phyloP scores from a whole-genome alignment of 2,329 filamentous ascomycete species.

The Colletotrichum paranaense region DNA sequence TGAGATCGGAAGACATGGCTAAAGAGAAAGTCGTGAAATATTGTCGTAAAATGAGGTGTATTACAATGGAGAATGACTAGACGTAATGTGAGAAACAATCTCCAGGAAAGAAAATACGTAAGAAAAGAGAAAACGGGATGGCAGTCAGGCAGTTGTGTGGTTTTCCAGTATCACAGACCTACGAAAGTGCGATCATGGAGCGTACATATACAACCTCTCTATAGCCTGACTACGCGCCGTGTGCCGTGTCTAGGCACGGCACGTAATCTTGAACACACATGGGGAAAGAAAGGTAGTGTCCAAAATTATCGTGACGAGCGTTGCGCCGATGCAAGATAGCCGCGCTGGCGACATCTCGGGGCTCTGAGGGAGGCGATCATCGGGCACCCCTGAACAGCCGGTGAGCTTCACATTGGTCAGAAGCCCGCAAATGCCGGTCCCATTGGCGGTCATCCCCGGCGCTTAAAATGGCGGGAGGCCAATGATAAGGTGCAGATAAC shows the following conservation, averaged over 20 bases:
- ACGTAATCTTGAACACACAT: constrained; percentile 6
- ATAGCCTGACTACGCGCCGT: constrained; percentile 5
- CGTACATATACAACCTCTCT: constrained; percentile 26
- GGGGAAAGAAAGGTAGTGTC: constrained; percentile 7
- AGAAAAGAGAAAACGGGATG: neutral
- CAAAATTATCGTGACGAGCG: constrained; percentile 32
- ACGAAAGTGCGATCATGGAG: neutral
- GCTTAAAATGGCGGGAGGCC: constrained; percentile 28
- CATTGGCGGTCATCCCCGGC: constrained; percentile 24
- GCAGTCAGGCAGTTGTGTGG: neutral
- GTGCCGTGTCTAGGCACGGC: constrained; percentile 2
- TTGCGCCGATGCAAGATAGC: constrained; percentile 36
- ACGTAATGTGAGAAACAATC: neutral
- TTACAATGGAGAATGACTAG: neutral
- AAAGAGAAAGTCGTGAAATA: neutral
- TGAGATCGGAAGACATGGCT: constrained; percentile 43
- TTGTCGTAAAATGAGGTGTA: neutral
- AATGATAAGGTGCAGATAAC: neutral
- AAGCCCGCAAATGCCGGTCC: constrained; percentile 28
- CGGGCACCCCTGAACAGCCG: constrained; percentile 2
- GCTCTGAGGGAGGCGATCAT: constrained; percentile 10
- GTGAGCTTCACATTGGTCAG: constrained; percentile 23
- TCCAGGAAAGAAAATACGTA: neutral
- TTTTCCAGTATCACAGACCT: neutral
- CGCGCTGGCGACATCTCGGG: constrained; percentile 28